Conservation (phyloP, 805 yeast species). For the Pichia sporocuriosa region DNA sequence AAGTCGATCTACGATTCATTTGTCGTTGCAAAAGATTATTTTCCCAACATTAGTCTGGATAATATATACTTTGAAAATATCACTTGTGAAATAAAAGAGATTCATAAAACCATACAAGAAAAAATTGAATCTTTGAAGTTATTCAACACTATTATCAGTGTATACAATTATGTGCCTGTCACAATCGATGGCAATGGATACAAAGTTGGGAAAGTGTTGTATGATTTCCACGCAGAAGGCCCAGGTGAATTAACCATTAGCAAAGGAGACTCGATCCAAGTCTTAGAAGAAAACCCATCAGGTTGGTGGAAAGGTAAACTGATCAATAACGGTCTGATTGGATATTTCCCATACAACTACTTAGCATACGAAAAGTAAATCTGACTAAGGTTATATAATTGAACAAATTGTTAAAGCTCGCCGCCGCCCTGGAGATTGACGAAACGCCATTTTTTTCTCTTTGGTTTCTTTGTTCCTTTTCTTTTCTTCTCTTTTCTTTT, state of each 20-base stretch:
- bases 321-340: slow-evolving; percentile 33
- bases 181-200: too few relatives aligned
- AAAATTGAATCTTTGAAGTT: slow-evolving; percentile 4
- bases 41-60: slow-evolving; percentile 4
- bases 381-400: too few relatives aligned
- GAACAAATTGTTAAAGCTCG: too few relatives aligned
- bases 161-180: slow-evolving; percentile 9
- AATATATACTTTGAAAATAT: slow-evolving; percentile 1
- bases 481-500: background rate
- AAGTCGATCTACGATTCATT: slow-evolving; percentile 13
- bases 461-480: background rate
- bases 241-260: slow-evolving; percentile 38
- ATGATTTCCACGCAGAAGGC: slow-evolving; percentile 31
- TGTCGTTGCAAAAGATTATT: slow-evolving; percentile 6
- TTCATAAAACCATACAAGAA: background rate
- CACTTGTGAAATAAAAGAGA: background rate
- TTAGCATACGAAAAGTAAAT: too few relatives aligned
- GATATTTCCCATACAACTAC: slow-evolving; percentile 43
- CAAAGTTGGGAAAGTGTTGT: slow-evolving; percentile 31
- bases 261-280: slow-evolving; percentile 37
- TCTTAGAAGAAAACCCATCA: slow-evolving; percentile 31
- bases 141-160: slow-evolving; percentile 7
- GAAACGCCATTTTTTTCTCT: too few relatives aligned
- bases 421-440: too few relatives aligned
- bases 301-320: slow-evolving; percentile 47